A percentile compares a stretch with the other conserved stretches of the same genome.
These are phyloP conservation scores for Dryas octopetala DNA, from an alignment of 306 rosid genomes.

Conservation along the genomic window DNA sequence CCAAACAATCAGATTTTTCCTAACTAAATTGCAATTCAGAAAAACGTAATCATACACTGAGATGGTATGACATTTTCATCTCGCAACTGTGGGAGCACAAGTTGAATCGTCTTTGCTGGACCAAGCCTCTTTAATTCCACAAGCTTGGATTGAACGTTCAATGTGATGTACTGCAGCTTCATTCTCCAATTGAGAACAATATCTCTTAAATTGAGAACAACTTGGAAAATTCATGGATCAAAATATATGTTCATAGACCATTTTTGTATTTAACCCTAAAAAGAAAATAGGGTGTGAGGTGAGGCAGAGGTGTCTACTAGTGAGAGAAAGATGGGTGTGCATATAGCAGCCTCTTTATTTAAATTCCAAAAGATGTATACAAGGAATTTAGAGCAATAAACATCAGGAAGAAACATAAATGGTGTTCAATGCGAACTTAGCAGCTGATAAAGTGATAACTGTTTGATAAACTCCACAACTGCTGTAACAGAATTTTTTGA, in stretches of 20 bases:
- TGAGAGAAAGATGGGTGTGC: no score
- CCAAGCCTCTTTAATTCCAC: conserved; percentile 75
- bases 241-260: no score
- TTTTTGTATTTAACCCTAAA: no score
- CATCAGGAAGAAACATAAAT: neutral
- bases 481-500: conserved; percentile 7
- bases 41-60: conserved; percentile 18
- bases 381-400: neutral
- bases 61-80: conserved; percentile 42
- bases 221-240: no score
- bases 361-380: neutral
- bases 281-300: no score
- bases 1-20: conserved; percentile 15
- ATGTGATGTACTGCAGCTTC: conserved; percentile 60
- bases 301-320: no score
- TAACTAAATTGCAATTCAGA: conserved; percentile 17
- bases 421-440: neutral
- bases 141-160: conserved; percentile 74
- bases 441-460: conserved; percentile 8
- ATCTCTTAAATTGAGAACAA: conserved; percentile 42
- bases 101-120: conserved; percentile 65
- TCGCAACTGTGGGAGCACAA: conserved; percentile 66
- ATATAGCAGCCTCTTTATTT: no score
- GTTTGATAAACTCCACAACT: conserved; percentile 12
- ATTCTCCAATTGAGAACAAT: conserved; percentile 65